A percentile compares a stretch with the other conserved stretches of the same genome.
These are phyloP conservation scores for Paralagenidium karlingii DNA, from an alignment of 352 stramenopile genomes.

Conservation along the genomic window DNA sequence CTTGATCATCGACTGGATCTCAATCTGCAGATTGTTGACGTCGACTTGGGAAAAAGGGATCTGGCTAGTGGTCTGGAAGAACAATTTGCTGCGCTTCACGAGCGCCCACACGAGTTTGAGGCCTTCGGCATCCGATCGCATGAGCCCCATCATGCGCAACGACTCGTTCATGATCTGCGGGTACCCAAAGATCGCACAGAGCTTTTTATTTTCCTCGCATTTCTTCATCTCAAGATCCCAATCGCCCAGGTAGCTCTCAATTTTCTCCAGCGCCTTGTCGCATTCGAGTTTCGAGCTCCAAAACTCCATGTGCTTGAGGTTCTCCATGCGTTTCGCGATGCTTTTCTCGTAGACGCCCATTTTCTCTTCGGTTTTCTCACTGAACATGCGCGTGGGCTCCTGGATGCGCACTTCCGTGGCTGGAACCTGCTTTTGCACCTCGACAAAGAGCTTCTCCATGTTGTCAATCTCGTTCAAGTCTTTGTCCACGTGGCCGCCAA, in stretches of 20 bases:
- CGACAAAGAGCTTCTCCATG: slow-evolving; percentile 71
- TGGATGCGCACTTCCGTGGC: slow-evolving; percentile 60
- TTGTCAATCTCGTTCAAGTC: slow-evolving; percentile 69
- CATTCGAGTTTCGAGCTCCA: slow-evolving; percentile 71
- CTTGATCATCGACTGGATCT: slow-evolving; percentile 90
- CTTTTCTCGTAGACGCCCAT: slow-evolving; percentile 88
- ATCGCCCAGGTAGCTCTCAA: slow-evolving; percentile 66
- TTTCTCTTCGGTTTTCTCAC: slow-evolving; percentile 88
- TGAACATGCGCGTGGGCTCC: slow-evolving; percentile 74
- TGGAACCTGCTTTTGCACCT: slow-evolving; percentile 72
- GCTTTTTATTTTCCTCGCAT: slow-evolving; percentile 83
- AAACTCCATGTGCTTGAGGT: slow-evolving; percentile 72
- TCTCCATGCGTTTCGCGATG: slow-evolving; percentile 73
- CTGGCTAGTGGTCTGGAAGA: slow-evolving; percentile 49
- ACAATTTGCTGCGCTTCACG: slow-evolving; percentile 61
- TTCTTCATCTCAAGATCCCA: slow-evolving; percentile 85
- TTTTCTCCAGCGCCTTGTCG: slow-evolving; percentile 73
- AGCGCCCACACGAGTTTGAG: slow-evolving; percentile 70
- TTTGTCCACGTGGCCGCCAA: slow-evolving; percentile 69
- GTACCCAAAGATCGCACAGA: slow-evolving; percentile 92
- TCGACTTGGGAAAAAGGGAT: slow-evolving; percentile 89
- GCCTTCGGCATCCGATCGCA: slow-evolving; percentile 69
- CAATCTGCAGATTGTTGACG: slow-evolving; percentile 90
- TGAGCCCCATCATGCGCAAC: slow-evolving; percentile 76
- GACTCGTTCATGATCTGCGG: slow-evolving; percentile 89